Base-by-base conservation (phyloP, 495 filamentous ascomycete genomes). In the Parmelia sp. region DNA sequence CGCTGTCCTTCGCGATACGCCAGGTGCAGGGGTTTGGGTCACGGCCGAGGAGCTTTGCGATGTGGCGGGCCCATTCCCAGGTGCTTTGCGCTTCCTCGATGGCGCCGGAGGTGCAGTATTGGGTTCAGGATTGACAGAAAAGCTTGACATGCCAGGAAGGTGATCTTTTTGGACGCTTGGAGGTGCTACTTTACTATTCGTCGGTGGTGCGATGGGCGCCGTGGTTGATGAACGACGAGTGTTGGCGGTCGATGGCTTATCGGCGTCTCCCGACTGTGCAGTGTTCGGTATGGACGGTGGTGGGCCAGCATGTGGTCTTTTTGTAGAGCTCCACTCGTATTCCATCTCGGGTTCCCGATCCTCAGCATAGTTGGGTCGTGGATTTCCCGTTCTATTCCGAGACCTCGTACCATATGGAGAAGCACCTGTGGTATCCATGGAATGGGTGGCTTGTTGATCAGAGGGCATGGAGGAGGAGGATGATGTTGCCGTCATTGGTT, bases 381-480 rank as follows among this genome's bases (percentile, higher is more conserved):
- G 81, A 62, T 79, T 81, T 65, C 89, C 90, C 47, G 87, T 88
- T 65, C 92, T 86, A 72, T 95, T 96, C 73, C 94, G 87, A 63
- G 94, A 98, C 68, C 94, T 90, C 67, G 95, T 99, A 65, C 94
- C 94, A 74, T 99, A 97, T 27, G 91, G 90, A 57, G 89, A 87
- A 11, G 86, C 69, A 21, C 75, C 78, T 64, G 74, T 76, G 66
- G 78, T 76, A 62, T 73, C 72, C 70, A 73, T 73, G 62, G 77
- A 73, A 66, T 74, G 68, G 68, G 75, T 78, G 40, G 66, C 68
- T 65, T 70, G 74, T 65, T 75, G 72, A 62, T 72, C 71, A 59
- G 80, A 77, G 60, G 75, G 70, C 37, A 71, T 71, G 51, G 82
- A 80, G 15, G 74, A 71, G 42, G 61, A 67, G 4, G 73, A 73